Base-by-base conservation (phyloP, 257 asterid species). In the Nicotiana undulata region DNA sequence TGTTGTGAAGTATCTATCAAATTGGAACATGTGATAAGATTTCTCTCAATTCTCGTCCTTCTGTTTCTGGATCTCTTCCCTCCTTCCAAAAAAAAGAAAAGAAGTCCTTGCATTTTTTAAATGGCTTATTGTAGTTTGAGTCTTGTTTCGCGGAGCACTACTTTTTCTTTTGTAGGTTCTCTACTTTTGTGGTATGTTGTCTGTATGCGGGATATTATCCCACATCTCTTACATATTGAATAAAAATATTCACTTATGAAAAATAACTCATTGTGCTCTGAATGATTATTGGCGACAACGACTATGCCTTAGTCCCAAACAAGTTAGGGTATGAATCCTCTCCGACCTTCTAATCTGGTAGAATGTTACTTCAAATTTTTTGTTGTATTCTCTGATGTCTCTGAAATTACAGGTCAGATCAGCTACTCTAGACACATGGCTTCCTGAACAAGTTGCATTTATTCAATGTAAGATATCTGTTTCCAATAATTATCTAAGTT, bases 341-440 rank as follows among this genome's bases (percentile, higher is more conserved):
- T 40, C 49, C 2, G 11, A 40, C 49, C 49, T 40, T 40, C 49
- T 40, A 40, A 8, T 40, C 49, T 40, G 49, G 3, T 8, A 40
- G 49, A 40, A 40, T 40, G 49, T 40, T 40, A 40, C 49, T 49
- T 72, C 78, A 49, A 49, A 13, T 72, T 46, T 40, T 46, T 49
- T 20, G 49, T 83, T 15, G 24, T 66, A 26, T 76, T 81, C 46
- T 85, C 80, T 85, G 53, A 20, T 82, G 49, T 68, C 81, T 83
- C 70, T 77, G 52, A 64, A 46, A 49, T 17, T 63, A 65, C 83
- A 96, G 99, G 99, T 96, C 86, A 90, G 99, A 87, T 96, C 99
- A 85, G 98, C 99, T 80, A 93, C 99, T 65, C 98, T 96, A 74
- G 99, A 96, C 80, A 96, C 99, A 59, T 96, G 99, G 99, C 98